Base-by-base conservation (phyloP, 768 basidiomycete species). In the Dacryopinax spathularia region DNA sequence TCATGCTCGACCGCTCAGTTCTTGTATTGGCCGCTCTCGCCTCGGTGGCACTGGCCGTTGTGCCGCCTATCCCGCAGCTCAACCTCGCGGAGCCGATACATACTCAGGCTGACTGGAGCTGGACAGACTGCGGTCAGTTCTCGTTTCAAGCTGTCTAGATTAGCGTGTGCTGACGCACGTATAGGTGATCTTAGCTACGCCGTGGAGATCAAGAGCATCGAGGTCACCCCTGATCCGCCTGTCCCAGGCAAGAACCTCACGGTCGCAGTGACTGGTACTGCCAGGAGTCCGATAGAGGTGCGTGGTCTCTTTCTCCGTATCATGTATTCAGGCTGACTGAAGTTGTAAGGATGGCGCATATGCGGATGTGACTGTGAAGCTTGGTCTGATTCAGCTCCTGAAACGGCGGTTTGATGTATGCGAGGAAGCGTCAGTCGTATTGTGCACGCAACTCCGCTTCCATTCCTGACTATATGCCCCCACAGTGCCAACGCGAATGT, bases 331-430 rank as follows among this genome's bases (percentile, higher is more conserved):
- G 27, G 37, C 70, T 60, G 33, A 62, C 25, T 10, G 2, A 18
- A 62, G 27, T 1, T 27, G 13, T 13, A 67, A 97, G 94, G 86
- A 93, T 3, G 96, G 96, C 4, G 89, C 95, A 36, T 89, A 83
- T 69, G 95, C 88, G 7, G 85, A 94, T 68, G 92, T 99, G 2
- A 75, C 76, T 1, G 95, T 99, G 63, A 98, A 97, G 74, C 79
- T 98, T n/a, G 96, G 96, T 27, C 76, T 91, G 31, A 82, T 99
- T 71, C 96, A 91, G 77, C 72, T 98, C n/a, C 76, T 98, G 33
- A 74, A 78, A 44, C 96, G 90, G 77, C 71, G 68, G 18, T 95
- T 97, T 68, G 91, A 97, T 67, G 75, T 97, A 33, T 98, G 95
- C 72, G 80, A 94, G 65, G 94, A 97, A 75, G 92, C 93, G 90